A percentile compares a stretch with the other conserved stretches of the same genome.
phyloP scores from a whole-genome alignment of 441 rosid genomes.

The Croton setiger region DNA sequence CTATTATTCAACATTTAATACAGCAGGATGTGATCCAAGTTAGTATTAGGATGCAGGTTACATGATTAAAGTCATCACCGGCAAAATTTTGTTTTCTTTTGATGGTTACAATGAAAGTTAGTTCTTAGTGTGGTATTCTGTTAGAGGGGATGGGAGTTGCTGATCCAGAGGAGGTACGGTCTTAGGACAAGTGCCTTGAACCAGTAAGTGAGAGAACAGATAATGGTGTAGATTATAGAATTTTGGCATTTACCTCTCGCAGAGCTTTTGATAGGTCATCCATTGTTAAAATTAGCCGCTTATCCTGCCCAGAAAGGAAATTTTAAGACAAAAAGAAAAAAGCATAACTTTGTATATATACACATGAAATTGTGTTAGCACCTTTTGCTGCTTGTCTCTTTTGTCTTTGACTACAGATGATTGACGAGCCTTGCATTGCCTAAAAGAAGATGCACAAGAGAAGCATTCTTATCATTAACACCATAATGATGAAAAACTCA shows the following conservation, averaged over 20 bases:
- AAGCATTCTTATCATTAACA: background rate
- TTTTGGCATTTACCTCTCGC: conserved; percentile 52
- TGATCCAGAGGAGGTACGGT: no score
- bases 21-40: background rate
- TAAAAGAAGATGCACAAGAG: conserved; percentile 18
- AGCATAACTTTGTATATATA: background rate
- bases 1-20: no score
- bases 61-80: background rate
- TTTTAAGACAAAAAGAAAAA: conserved; percentile 8
- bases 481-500: background rate
- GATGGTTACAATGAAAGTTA: no score
- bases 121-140: no score
- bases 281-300: conserved; percentile 82
- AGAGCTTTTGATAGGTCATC: conserved; percentile 90
- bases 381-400: conserved; percentile 91
- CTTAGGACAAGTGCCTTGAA: no score
- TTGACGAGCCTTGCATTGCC: conserved; percentile 97
- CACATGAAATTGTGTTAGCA: conserved; percentile 15
- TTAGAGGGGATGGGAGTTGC: no score
- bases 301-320: conserved; percentile 51
- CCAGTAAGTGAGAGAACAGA: no score
- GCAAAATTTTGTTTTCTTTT: no score
- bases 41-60: background rate
- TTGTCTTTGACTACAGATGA: conserved; percentile 82
- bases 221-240: no score